Evolutionary conservation across 768 basidiomycete species (phyloP), one percentile per base, ranked within the genome.

Genomic region (Termitomyces titanicus): DNA sequence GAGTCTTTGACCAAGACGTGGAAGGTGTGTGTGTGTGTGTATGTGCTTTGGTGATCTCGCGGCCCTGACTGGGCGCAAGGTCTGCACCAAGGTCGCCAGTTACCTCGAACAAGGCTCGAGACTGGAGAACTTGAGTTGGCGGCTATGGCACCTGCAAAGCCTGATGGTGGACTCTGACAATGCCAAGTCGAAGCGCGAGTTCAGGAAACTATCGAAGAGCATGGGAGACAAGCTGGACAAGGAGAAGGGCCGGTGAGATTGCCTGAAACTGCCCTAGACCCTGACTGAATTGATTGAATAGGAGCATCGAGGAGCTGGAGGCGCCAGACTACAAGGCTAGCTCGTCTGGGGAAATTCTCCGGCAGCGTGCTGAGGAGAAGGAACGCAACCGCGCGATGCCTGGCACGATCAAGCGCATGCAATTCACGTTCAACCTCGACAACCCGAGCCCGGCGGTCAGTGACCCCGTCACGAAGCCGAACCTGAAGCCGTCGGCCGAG

Each of bases 151-250:
- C 68, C 83, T 94, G 47, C 92, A 94, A 74, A 90, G 85, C 64
- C 83, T 93, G 63, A 93, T 93, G 76, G 91, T 94, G 73, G 91
- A 94, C 73, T 80, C 85, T 57, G 92, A 94, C 79, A 92, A 92
- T 60, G 90, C 92, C 40, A 89, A 85, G 72, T 84, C 87, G 15
- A 92, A 92, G 68, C 87, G 92, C 47, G 90, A 93, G 73, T 93
- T 94, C 79, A 89, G 86, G 76, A 92, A 90, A 64, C 83, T 94
- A 53, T 89, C 88, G 63, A 91, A 88, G 72, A 82, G 72, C 68
- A 94, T 94, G 92, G 83, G 92, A 60, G 92, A 94, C 76, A 92
- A 90, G 71, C 78, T 94, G 64, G 92, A 94, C 79, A 92, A 90
- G 74, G 92, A 94, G 74, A 93, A 92, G 74, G 92, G 92, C 67